These are phyloP conservation scores for Penicillium waksmanii DNA, from an alignment of 495 filamentous ascomycete species.

Conservation along the genomic window DNA sequence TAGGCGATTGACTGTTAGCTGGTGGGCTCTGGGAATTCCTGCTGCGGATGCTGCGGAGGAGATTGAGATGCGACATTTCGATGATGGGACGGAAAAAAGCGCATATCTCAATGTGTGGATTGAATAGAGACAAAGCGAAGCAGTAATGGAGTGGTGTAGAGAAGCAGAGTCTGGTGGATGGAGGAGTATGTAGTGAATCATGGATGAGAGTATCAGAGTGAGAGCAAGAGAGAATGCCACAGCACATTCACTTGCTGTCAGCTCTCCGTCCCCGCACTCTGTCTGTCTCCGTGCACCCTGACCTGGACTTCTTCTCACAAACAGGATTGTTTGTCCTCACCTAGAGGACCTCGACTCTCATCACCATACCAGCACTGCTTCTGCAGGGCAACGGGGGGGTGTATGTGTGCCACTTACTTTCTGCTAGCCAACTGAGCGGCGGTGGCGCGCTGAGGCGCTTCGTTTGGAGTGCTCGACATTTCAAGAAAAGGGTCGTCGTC, in stretches of 20 bases:
- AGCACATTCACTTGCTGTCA: too few species aligned
- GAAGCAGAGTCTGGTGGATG: too few species aligned
- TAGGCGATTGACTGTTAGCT: background rate
- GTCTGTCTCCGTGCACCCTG: too few species aligned
- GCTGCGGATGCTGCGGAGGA: background rate
- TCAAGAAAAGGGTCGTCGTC: conserved; percentile 35
- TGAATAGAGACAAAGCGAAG: too few species aligned
- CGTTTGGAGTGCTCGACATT: conserved; percentile 49
- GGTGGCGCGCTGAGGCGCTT: conserved; percentile 53
- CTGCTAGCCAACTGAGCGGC: conserved; percentile 56
- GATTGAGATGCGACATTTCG: background rate
- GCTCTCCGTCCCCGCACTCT: too few species aligned
- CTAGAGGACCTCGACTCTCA: too few species aligned
- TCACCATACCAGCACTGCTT: background rate
- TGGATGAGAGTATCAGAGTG: too few species aligned
- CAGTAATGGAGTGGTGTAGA: too few species aligned
- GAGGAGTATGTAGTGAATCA: too few species aligned
- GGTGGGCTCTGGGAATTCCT: background rate
- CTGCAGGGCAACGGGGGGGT: background rate
- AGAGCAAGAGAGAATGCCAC: too few species aligned
- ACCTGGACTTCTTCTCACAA: background rate
- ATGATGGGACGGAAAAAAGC: background rate
- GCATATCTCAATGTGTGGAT: background rate
- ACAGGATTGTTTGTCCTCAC: background rate
- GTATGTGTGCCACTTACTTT: conserved; percentile 47